Evolutionary conservation across 768 basidiomycete species (phyloP), one percentile per base, ranked within the genome.

Genomic region (Gyrodon lividus): DNA sequence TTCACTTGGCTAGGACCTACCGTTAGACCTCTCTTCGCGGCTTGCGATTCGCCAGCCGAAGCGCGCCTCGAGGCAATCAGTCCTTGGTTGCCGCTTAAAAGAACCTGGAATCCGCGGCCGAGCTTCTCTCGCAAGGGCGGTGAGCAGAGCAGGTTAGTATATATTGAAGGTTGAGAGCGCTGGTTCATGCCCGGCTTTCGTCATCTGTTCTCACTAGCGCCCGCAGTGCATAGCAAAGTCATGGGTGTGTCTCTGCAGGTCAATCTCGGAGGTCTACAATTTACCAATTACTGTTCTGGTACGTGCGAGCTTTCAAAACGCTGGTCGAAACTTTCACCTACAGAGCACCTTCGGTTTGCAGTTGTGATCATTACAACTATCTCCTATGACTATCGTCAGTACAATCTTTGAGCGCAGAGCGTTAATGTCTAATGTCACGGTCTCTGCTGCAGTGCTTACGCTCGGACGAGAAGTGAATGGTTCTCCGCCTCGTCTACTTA

Each of bases 381-480:
- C 34, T 48, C 20, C 14, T 54, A 54, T 19, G 52, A 54, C 19
- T 54, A 54, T 10, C 10, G 52, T 54, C 7, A 54, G 52, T 48
- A 19, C 9, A 20, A 24, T 22, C 10, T 41, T 16, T 26, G 20
- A 16, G 19, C n/a, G 35, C 40, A 42, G 23, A 48, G 45, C 16
- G 9, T 40, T 7, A 12, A 30, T 5, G 22, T 13, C n/a, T 5
- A 44, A 26, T 28, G 28, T 10, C 8, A 28, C 26, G 26, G 13
- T 38, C 28, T 8, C 26, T 19, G 26, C 9, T 19, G 20, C 24
- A 51, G 43, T 51, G 43, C 43, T 51, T 23, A 45, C 35, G 28
- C 20, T 51, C n/a, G 43, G 43, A 10, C 37, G 43, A 30, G 50
- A 51, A 45, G 50, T 51, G 8, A n/a, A 19, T n/a, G 17, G 35